Evolutionary conservation across 2,329 filamentous ascomycete genomes (phyloP).

Genomic region (Colletotrichum gloeosporioides): DNA sequence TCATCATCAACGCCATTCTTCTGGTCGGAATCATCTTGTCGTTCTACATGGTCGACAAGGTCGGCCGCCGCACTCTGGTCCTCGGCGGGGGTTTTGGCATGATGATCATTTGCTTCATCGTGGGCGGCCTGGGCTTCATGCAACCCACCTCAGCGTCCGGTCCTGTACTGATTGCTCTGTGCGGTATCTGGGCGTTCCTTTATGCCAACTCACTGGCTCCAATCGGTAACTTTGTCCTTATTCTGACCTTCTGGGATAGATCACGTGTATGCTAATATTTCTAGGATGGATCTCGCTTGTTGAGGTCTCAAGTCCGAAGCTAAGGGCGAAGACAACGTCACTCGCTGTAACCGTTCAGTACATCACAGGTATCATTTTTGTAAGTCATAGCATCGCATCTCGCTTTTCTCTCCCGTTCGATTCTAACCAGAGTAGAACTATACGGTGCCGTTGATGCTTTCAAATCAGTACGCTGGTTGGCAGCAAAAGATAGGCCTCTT

Average conservation of each 20-base stretch:
- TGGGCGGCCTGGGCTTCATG: background rate
- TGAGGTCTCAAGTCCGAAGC: background rate
- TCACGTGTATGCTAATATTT: background rate
- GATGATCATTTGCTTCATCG: background rate
- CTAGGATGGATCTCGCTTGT: background rate
- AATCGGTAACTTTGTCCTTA: background rate
- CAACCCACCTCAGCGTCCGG: background rate
- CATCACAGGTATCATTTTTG: background rate
- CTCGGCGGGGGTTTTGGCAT: background rate
- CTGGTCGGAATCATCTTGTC: slow-evolving; percentile 21
- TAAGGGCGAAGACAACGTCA: background rate
- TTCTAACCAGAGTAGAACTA: background rate
- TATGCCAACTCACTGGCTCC: background rate
- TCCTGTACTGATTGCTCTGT: slow-evolving; percentile 22
- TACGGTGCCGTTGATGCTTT: background rate
- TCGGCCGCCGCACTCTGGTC: slow-evolving; percentile 15
- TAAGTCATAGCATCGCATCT: background rate
- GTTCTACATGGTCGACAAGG: slow-evolving; percentile 24
- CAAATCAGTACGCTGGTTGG: background rate
- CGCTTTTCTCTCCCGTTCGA: background rate
- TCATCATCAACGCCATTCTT: slow-evolving; percentile 14
- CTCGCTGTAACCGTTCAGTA: background rate
- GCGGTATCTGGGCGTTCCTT: background rate
- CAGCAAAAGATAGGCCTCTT: background rate
- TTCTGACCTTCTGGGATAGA: background rate